Evolutionary conservation across 176 grass and related monocot species (phyloP), one percentile per base, ranked within the genome.

Genomic region (Zoysia japonica): DNA sequence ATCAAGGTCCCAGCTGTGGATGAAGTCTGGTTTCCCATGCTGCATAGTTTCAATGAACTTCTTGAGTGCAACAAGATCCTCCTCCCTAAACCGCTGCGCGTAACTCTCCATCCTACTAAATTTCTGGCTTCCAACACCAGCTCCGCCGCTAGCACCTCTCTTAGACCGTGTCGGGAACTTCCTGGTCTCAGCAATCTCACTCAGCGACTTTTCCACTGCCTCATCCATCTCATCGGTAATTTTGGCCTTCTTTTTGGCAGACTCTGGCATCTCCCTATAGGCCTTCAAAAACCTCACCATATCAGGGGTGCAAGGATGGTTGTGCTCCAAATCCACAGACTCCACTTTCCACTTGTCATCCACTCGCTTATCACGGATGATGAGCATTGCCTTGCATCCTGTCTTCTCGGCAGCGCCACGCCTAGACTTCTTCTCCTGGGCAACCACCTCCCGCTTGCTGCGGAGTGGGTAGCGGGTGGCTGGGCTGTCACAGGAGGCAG

Each of bases 261-360:
- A 93, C 16, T 88, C 83, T 0, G 93, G 90, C 67, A 97, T 81
- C 15, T 97, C 93, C 64, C 91, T 82, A 11, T 93, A 93, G 3
- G 90, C 87, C 80, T 93, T 97, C 66, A 97, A 76, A 68, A 97
- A 97, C 60, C 93, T 87, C 36, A 90, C 85, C 93, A 97, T 97
- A 80, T 97, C 93, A 7, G 93, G 90, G 44, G 85, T 80, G 55
- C 88, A 93, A 0, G 83, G 88, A 66, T 97, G 93, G 82, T 97
- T 97, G 71, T 97, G 93, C 73, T 90, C 90, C 69, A 97, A 70
- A 37, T 89, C 80, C 6, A 90, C 79, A n/a, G 75, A 93, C 63
- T 93, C 90, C 57, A 97, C 93, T 65, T 88, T 90, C 93, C 93
- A 97, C 52, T 61, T 87, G 2, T 83, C 76, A 38, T 90, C 54